Conservation (phyloP, 805 yeast species). For the Phaffomyces thermotolerans region DNA sequence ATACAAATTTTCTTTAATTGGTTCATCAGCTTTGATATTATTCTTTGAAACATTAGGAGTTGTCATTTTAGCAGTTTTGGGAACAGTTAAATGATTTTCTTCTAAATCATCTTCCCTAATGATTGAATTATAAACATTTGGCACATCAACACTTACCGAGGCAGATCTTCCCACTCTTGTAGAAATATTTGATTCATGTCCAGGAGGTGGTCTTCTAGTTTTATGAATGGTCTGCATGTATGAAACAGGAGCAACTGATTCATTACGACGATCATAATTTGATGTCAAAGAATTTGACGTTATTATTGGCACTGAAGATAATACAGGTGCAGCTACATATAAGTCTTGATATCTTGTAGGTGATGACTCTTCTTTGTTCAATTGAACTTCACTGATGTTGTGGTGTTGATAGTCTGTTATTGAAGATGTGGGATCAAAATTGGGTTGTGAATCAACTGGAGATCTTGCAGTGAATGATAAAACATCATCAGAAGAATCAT, state of each 20-base stretch:
- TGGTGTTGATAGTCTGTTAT: background rate
- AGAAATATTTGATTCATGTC: constrained; percentile 24
- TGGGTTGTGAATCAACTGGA: constrained; percentile 25
- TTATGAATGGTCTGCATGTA: constrained; percentile 11
- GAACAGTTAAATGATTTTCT: background rate
- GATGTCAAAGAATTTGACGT: background rate
- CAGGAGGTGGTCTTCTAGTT: constrained; percentile 35
- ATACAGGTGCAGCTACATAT: constrained; percentile 1
- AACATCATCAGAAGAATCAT: constrained; percentile 19
- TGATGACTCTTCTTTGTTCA: background rate
- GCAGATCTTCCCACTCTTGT: constrained; percentile 32
- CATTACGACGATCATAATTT: constrained; percentile 34
- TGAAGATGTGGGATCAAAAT: constrained; percentile 9
- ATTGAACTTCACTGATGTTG: background rate
- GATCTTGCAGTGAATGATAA: constrained; percentile 30
- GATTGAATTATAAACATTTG: constrained; percentile 13
- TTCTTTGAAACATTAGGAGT: too few relatives aligned
- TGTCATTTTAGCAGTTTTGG: too few relatives aligned
- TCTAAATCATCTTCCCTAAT: constrained; percentile 6
- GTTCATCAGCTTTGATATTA: background rate
- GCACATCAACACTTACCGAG: constrained; percentile 20
- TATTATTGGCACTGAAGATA: constrained; percentile 1
- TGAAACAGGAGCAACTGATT: constrained; percentile 26
- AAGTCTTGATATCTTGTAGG: background rate
- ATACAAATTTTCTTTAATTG: background rate